Base-by-base conservation (phyloP, 768 basidiomycete genomes). In the Tricholoma furcatifolium region DNA sequence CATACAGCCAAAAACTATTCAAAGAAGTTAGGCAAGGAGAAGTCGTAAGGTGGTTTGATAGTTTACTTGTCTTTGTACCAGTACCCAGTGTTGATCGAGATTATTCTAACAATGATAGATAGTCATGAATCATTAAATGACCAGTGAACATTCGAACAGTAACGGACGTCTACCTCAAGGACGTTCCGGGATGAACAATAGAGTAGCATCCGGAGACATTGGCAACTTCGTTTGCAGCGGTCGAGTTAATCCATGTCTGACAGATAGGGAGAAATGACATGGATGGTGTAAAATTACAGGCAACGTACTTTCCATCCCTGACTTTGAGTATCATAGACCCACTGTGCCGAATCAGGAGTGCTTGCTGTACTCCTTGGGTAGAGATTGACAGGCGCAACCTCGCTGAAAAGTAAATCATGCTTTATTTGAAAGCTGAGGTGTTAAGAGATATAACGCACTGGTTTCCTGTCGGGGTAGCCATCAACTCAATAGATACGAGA, bases 41-140 rank as follows among this genome's bases (percentile, higher is more conserved):
- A 21, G 23, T 8, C 9, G 8, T 27, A 9, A 14, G 24, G 12
- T 14, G 20, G 2, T 44, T n/a, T 31, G 18, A 7, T 38, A 52
- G 27, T 71, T 54, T 57, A 81, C 82, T 82, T 83, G 60, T 70
- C 69, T 56, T 77, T 81, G 61, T 84, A 84, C 81, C 82, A 83
- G 55, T 80, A 85, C 7, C 79, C 74, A 7, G 80, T 79, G 54
- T 84, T 85, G 54, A 85, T 55, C 0, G 83, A 83, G 32, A 85
- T 77, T 34, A 85, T 78, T 17, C 78, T 82, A n/a, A 18, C 24
- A 39, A n/a, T n/a, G 27, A 27, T 27, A 12, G 7, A 42, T 7
- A 30, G 30, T 27, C 7, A 27, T 27, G 27, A 3, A 7, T 27
- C 27, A 30, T 9, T 7, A 3, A 21, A 35, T 15, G 21, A 7